These are phyloP conservation scores for Leersia perrieri DNA, from an alignment of 176 grass and related monocot species.

Conservation along the genomic window DNA sequence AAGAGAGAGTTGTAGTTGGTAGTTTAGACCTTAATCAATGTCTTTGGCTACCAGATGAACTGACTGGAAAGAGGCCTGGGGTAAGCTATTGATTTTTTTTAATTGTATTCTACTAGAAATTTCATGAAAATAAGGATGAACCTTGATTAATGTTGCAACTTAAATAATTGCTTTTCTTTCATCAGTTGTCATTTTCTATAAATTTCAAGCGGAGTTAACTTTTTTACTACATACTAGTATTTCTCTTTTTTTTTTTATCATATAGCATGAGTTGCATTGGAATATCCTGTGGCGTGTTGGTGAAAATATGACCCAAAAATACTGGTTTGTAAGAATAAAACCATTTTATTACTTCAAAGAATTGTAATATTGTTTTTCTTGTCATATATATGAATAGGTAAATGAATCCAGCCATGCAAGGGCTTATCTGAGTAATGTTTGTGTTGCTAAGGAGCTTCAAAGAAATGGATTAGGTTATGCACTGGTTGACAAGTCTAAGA, in stretches of 20 bases:
- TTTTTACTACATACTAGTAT: not conserved
- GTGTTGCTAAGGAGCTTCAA: slow-evolving; percentile 85
- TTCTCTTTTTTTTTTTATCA: not conserved
- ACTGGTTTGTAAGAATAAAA: not conserved
- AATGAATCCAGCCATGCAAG: slow-evolving; percentile 49
- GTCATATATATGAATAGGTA: slow-evolving; percentile 52
- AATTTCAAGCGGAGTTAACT: not conserved
- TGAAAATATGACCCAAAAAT: not conserved
- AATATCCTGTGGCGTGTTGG: not conserved
- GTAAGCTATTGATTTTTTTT: slow-evolving; percentile 32
- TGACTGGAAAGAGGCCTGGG: slow-evolving; percentile 74
- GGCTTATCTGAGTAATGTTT: slow-evolving; percentile 84
- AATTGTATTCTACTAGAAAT: not conserved
- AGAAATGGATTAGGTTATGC: slow-evolving; percentile 82
- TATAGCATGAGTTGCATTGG: slow-evolving; percentile 2
- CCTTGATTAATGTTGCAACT: not conserved
- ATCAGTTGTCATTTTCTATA: not conserved
- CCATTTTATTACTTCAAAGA: not conserved
- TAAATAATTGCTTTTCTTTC: not conserved
- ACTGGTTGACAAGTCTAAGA: slow-evolving; percentile 72
- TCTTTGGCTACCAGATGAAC: slow-evolving; percentile 75
- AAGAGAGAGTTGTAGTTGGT: slow-evolving; percentile 83
- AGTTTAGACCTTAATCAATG: slow-evolving; percentile 90
- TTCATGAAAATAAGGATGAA: not conserved
- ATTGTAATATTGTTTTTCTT: slow-evolving; percentile 6